Conservation (phyloP, 192 early-diverging fungal genomes). For the Coemansia sp. region DNA sequence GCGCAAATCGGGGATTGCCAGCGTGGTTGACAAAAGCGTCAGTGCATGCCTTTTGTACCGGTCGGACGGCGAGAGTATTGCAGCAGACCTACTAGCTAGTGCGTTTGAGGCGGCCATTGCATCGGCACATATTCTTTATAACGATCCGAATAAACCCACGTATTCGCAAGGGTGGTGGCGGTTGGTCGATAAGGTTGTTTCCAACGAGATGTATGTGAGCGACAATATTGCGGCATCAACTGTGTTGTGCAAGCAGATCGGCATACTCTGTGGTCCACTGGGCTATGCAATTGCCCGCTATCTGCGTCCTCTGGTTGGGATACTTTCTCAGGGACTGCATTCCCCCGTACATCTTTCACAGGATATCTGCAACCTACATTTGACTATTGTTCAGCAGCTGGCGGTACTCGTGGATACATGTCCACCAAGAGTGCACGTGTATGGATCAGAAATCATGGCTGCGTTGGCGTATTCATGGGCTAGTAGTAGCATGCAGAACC, state of each 20-base stretch:
- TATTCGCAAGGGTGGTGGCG: constrained; percentile 31
- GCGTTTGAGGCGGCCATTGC: constrained; percentile 21
- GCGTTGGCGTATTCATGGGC: constrained; percentile 45
- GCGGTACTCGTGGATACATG: constrained; percentile 22
- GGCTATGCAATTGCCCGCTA: constrained; percentile 32
- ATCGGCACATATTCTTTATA: constrained; percentile 10
- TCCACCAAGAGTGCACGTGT: constrained; percentile 19
- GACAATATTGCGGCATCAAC: constrained; percentile 29
- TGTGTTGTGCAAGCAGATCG: constrained; percentile 20
- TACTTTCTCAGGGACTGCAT: constrained; percentile 19
- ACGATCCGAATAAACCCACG: constrained; percentile 5
- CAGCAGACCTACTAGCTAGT: constrained; percentile 14
- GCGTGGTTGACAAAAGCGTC: constrained; percentile 25
- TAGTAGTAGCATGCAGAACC: neutral
- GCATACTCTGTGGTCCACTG: constrained; percentile 16
- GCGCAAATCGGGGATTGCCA: constrained; percentile 38
- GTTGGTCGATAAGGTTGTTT: constrained; percentile 22
- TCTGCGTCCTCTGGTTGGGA: constrained; percentile 34
- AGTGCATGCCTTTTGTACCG: constrained; percentile 22
- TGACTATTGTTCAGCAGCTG: constrained; percentile 22
- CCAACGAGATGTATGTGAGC: constrained; percentile 29
- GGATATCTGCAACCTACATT: constrained; percentile 20
- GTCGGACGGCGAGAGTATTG: constrained; percentile 13
- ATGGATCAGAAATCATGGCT: constrained; percentile 25
- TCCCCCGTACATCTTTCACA: constrained; percentile 19